Conservation (phyloP, 2,329 filamentous ascomycete genomes). For the Colletotrichum theobromicola region DNA sequence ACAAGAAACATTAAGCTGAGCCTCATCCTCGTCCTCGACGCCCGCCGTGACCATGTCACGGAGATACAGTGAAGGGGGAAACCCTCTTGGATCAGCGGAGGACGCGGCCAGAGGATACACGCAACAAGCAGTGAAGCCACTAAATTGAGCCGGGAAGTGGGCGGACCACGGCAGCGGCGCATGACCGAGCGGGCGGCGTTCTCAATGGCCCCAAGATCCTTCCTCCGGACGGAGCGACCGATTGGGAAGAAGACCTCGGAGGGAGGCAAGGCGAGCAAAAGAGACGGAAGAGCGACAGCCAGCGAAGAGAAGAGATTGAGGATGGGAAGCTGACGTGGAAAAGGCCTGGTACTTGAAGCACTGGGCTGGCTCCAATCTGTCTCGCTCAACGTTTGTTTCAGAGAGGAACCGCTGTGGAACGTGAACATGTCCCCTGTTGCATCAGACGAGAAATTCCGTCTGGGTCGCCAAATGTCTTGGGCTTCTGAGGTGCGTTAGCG, state of each 20-base stretch:
- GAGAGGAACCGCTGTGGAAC: not conserved
- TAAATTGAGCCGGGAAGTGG: conserved; percentile 7
- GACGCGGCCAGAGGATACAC: not conserved
- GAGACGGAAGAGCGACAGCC: no score
- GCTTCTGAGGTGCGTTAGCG: not conserved
- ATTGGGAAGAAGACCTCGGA: not conserved
- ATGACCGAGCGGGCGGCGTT: not conserved
- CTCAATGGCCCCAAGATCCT: not conserved
- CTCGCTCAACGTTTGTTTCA: not conserved
- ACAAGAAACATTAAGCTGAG: not conserved
- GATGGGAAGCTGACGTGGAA: not conserved
- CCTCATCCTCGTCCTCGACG: not conserved
- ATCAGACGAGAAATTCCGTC: not conserved
- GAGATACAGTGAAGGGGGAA: not conserved
- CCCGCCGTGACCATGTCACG: not conserved
- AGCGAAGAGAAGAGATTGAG: no score
- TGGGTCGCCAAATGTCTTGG: not conserved
- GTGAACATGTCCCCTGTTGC: not conserved
- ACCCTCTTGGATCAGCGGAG: not conserved
- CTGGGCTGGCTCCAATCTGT: not conserved
- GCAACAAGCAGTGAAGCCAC: not conserved
- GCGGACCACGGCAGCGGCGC: not conserved
- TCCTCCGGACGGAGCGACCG: not conserved
- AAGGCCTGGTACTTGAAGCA: not conserved
- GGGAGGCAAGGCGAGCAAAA: not conserved